Conservation (phyloP, 2,329 filamentous ascomycete genomes). For the Trichoderma atrobrunneum region DNA sequence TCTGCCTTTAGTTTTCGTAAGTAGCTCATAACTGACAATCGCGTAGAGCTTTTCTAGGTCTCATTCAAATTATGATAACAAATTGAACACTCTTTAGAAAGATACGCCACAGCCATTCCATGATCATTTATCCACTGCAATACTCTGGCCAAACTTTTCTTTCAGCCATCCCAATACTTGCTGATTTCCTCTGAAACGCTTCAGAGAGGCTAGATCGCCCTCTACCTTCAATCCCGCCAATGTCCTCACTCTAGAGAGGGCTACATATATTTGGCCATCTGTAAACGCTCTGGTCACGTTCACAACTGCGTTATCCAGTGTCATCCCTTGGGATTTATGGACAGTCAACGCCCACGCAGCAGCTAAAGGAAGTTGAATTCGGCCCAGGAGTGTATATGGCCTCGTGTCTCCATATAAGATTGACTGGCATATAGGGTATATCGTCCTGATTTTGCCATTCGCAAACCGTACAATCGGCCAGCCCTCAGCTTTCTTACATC, state of each 20-base stretch:
- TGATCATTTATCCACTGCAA: neutral
- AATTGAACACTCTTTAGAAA: neutral
- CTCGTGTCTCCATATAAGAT: conserved; percentile 43
- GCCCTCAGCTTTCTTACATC: neutral
- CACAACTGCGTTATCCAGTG: conserved; percentile 56
- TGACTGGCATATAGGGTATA: conserved; percentile 51
- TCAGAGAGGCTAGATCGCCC: neutral
- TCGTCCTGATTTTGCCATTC: conserved; percentile 43
- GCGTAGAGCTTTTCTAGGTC: neutral
- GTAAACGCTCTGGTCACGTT: conserved; percentile 52
- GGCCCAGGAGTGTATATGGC: conserved; percentile 47
- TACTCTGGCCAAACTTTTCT: neutral
- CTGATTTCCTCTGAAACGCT: neutral
- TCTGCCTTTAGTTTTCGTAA: no score
- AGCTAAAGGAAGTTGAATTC: conserved; percentile 61
- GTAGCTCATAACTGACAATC: no score
- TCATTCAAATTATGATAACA: neutral
- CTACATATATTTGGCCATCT: conserved; percentile 59
- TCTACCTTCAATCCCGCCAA: conserved; percentile 24
- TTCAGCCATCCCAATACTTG: neutral
- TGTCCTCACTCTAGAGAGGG: conserved; percentile 25
- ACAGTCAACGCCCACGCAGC: conserved; percentile 63
- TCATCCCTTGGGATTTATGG: conserved; percentile 63
- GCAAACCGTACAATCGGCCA: conserved; percentile 46
- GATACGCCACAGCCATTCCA: neutral